These are phyloP conservation scores for Noccaea bulbosa DNA, from an alignment of 345 rosid species.

Conservation along the genomic window DNA sequence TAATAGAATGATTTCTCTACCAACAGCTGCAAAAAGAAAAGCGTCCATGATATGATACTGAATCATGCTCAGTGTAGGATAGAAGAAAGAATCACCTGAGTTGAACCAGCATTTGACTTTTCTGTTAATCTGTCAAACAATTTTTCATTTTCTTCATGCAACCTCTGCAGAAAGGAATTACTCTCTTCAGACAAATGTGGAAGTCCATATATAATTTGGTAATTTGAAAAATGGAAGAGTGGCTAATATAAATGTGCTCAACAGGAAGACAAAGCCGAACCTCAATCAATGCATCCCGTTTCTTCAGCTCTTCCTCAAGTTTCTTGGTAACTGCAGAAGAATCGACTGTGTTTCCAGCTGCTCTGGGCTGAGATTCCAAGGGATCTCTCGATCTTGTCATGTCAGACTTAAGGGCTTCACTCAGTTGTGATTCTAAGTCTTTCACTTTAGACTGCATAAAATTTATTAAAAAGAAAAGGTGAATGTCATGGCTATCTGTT, in stretches of 20 bases:
- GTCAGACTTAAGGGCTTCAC: slow-evolving; percentile 57
- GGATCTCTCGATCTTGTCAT: slow-evolving; percentile 51
- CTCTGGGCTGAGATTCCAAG: slow-evolving; percentile 50
- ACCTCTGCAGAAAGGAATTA: slow-evolving; percentile 61
- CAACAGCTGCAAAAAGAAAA: slow-evolving; percentile 21
- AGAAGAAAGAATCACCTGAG: slow-evolving; percentile 61
- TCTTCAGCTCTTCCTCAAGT: slow-evolving; percentile 96
- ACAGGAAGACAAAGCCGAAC: slow-evolving; percentile 44
- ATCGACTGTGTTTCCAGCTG: slow-evolving; percentile 62
- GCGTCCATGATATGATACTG: slow-evolving; percentile 3
- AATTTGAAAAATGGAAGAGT: background rate
- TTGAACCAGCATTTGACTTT: slow-evolving; percentile 66
- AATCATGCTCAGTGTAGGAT: slow-evolving; percentile 17
- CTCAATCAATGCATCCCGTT: slow-evolving; percentile 97
- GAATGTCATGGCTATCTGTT: slow-evolving; percentile 27
- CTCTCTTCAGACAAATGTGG: slow-evolving; percentile 34
- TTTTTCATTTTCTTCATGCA: slow-evolving; percentile 98
- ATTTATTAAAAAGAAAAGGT: background rate
- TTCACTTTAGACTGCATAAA: slow-evolving; percentile 67
- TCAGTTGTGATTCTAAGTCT: slow-evolving; percentile 72
- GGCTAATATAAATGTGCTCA: slow-evolving; percentile 15
- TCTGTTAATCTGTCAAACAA: slow-evolving; percentile 96
- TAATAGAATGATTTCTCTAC: background rate
- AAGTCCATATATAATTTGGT: slow-evolving; percentile 8
- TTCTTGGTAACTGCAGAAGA: slow-evolving; percentile 83